Conservation (phyloP, 352 stramenopile genomes). For the Globisporangium sylvaticum region DNA sequence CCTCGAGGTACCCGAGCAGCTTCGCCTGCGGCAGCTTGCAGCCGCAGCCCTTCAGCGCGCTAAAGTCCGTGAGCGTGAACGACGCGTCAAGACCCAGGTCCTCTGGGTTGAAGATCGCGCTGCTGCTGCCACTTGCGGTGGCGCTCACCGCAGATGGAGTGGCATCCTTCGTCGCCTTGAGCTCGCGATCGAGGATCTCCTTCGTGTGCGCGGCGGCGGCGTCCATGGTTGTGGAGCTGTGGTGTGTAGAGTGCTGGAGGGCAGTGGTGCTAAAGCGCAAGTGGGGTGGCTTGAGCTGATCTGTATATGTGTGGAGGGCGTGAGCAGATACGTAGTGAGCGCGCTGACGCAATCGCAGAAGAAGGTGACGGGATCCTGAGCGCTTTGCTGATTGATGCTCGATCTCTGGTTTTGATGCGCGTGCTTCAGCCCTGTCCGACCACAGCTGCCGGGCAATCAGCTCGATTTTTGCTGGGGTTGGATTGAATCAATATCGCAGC, state of each 20-base stretch:
- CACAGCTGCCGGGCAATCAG: no score
- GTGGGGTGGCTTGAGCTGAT: not conserved
- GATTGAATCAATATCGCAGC: no score
- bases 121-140: not conserved
- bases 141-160: conserved; percentile 4
- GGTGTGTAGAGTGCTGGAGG: not conserved
- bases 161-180: conserved; percentile 18
- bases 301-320: not conserved
- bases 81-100: conserved; percentile 61
- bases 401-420: not conserved
- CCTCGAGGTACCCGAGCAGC: conserved; percentile 89
- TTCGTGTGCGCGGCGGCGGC: conserved; percentile 46
- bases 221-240: conserved; percentile 35
- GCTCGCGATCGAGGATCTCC: conserved; percentile 59
- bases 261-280: not conserved
- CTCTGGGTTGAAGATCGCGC: conserved; percentile 47
- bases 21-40: conserved; percentile 94
- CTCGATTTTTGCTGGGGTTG: no score
- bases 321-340: not conserved
- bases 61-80: conserved; percentile 84
- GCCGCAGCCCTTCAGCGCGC: conserved; percentile 92
- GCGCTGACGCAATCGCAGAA: not conserved
- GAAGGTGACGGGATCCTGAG: not conserved
- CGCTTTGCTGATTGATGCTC: not conserved
- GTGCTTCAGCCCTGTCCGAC: not conserved